A percentile compares a stretch with the other conserved stretches of the same genome.
These are phyloP conservation scores for Diaporthe velutina DNA, from an alignment of 2,329 filamentous ascomycete genomes.

Conservation along the genomic window DNA sequence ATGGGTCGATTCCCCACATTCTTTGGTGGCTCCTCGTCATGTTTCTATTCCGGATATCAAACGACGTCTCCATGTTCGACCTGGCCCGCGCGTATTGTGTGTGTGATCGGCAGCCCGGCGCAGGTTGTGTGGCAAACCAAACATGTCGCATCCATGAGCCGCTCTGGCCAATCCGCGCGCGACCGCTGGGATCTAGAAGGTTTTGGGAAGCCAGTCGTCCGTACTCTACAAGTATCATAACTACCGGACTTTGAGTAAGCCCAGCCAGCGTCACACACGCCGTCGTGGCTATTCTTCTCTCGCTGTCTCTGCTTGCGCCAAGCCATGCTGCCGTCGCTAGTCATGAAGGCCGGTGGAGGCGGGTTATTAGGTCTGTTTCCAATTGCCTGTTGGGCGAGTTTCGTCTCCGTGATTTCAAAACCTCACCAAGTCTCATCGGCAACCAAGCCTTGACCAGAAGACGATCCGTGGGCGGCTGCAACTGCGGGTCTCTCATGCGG, in stretches of 20 bases:
- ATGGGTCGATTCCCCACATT: conserved; percentile 30
- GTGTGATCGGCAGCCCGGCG: conserved; percentile 23
- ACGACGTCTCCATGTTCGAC: conserved; percentile 2
- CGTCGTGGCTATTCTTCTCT: neutral
- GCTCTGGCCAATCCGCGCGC: conserved; percentile 21
- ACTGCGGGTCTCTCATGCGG: conserved; percentile 9
- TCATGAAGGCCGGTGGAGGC: conserved; percentile 16
- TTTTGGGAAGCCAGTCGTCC: neutral
- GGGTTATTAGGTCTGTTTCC: conserved; percentile 5
- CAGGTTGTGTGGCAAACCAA: conserved; percentile 20
- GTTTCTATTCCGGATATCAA: conserved; percentile 25
- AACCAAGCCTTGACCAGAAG: conserved; percentile 22
- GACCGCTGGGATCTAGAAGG: conserved; percentile 10
- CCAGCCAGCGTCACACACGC: neutral
- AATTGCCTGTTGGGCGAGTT: neutral
- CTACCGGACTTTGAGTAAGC: neutral
- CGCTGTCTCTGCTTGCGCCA: neutral
- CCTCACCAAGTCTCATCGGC: conserved; percentile 24
- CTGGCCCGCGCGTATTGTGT: neutral
- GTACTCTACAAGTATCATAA: neutral
- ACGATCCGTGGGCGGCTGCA: conserved; percentile 3
- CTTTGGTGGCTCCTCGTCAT: conserved; percentile 19
- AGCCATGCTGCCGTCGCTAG: neutral
- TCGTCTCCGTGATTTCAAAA: conserved; percentile 23
- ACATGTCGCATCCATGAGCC: conserved; percentile 13